Percentiles rank a stretch among this genome's conserved stretches.
phyloP scores from a whole-genome alignment of 2,329 filamentous ascomycete species.

The Penicillium sp. region DNA sequence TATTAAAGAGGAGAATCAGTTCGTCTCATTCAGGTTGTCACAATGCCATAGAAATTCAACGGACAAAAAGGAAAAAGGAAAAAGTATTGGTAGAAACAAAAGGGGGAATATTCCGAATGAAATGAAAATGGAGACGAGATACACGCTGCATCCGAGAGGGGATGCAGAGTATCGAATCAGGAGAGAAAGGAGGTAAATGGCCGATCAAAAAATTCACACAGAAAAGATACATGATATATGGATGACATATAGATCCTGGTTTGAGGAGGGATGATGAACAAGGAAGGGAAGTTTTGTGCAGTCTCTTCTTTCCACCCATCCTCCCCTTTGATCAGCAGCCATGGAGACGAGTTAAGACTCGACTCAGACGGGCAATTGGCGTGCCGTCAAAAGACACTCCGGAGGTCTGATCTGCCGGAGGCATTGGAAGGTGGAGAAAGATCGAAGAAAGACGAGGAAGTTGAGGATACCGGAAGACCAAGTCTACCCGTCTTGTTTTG shows the following conservation, averaged over 20 bases:
- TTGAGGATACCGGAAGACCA: slow-evolving; percentile 6
- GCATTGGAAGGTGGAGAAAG: background rate
- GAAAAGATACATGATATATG: slow-evolving; percentile 29
- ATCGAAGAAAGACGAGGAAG: slow-evolving; percentile 5
- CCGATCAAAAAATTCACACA: slow-evolving; percentile 28
- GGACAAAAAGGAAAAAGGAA: slow-evolving; percentile 11
- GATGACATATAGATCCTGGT: slow-evolving; percentile 22
- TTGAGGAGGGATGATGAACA: slow-evolving; percentile 24
- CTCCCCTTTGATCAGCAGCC: background rate
- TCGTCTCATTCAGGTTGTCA: slow-evolving; percentile 24
- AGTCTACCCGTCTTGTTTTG: slow-evolving; percentile 17
- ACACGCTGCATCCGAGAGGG: slow-evolving; percentile 12
- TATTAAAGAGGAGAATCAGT: slow-evolving; percentile 8
- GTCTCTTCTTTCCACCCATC: slow-evolving; percentile 7
- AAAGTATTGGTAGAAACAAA: slow-evolving; percentile 30
- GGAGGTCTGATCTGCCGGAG: background rate
- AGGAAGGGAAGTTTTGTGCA: slow-evolving; percentile 29
- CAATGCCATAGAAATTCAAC: slow-evolving; percentile 21
- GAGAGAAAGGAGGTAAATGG: slow-evolving; percentile 20
- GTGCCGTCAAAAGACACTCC: background rate
- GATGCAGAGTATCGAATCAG: slow-evolving; percentile 20
- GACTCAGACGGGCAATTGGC: background rate
- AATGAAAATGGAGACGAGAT: slow-evolving; percentile 13
- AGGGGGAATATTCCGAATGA: slow-evolving; percentile 39
- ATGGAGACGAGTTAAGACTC: background rate